Evolutionary conservation across 495 filamentous ascomycete species (phyloP).

Genomic region (Trichoderma reesei): DNA sequence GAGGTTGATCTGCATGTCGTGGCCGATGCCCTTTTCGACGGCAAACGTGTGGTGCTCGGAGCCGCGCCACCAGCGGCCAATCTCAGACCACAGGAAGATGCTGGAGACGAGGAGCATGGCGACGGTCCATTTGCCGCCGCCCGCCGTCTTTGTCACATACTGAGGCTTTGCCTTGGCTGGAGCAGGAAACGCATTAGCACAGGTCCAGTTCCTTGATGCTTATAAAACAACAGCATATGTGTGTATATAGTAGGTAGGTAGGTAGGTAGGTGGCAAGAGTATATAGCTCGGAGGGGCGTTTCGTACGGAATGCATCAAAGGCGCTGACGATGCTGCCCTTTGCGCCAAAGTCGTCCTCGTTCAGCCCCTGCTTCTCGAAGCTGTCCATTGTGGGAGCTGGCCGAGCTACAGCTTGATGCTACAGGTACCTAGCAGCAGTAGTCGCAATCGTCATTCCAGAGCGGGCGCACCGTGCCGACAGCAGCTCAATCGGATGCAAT

Average conservation of each 20-base stretch:
- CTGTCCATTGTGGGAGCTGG: constrained; percentile 36
- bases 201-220: no score
- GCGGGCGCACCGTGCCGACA: not conserved
- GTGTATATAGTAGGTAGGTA: no score
- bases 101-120: constrained; percentile 62
- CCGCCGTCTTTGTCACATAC: constrained; percentile 70
- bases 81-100: constrained; percentile 65
- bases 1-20: constrained; percentile 85
- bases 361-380: constrained; percentile 57
- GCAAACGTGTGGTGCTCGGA: constrained; percentile 78
- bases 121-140: constrained; percentile 90
- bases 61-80: constrained; percentile 73
- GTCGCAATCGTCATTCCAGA: constrained; percentile 5
- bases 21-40: constrained; percentile 87
- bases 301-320: constrained; percentile 92
- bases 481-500: not conserved
- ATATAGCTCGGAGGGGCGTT: constrained; percentile 25
- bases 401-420: not conserved
- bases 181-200: no score
- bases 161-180: constrained; percentile 92
- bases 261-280: no score
- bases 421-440: no score
- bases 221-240: no score
- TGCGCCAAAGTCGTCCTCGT: constrained; percentile 70
- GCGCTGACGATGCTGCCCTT: constrained; percentile 64